A percentile compares a stretch with the other conserved stretches of the same genome.
Conservation (phyloP, 2,329 filamentous ascomycete genomes). For the Claviceps pusilla region DNA sequence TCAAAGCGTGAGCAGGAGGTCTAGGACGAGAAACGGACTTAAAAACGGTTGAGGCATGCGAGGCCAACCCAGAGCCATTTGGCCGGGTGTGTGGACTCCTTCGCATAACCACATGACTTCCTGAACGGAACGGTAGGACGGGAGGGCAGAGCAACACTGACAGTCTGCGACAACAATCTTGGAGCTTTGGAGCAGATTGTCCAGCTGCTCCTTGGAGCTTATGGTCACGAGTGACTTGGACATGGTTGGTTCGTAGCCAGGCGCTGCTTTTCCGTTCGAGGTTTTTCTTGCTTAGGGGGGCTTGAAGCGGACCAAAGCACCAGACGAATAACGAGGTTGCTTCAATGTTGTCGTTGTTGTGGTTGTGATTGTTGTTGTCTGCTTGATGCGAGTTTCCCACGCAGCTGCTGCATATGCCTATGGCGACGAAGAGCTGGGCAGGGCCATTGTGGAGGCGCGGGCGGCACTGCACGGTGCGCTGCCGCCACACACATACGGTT, state of each 20-base stretch:
- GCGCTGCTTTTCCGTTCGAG: not conserved
- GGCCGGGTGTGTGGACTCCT: too few species aligned
- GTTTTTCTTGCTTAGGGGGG: not conserved
- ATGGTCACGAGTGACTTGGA: conserved; percentile 16
- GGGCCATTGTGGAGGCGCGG: not conserved
- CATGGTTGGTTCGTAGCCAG: conserved; percentile 11
- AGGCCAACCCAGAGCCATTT: too few species aligned
- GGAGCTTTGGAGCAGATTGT: conserved; percentile 51
- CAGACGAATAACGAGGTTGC: not conserved
- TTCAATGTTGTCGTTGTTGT: too few species aligned
- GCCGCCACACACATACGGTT: not conserved
- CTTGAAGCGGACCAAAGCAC: not conserved
- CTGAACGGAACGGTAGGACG: not conserved
- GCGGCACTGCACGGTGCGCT: not conserved
- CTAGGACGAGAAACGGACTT: not conserved
- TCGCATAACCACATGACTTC: too few species aligned
- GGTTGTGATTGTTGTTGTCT: too few species aligned
- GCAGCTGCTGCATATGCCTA: too few species aligned
- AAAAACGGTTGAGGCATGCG: too few species aligned
- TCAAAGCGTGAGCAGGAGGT: conserved; percentile 6
- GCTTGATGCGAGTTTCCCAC: not conserved
- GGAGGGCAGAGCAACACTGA: conserved; percentile 33
- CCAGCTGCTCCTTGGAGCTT: conserved; percentile 47
- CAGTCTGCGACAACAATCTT: conserved; percentile 78
- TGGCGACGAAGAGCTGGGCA: not conserved